Conservation (phyloP, 805 yeast genomes). For the Monosporozyma aquatica region DNA sequence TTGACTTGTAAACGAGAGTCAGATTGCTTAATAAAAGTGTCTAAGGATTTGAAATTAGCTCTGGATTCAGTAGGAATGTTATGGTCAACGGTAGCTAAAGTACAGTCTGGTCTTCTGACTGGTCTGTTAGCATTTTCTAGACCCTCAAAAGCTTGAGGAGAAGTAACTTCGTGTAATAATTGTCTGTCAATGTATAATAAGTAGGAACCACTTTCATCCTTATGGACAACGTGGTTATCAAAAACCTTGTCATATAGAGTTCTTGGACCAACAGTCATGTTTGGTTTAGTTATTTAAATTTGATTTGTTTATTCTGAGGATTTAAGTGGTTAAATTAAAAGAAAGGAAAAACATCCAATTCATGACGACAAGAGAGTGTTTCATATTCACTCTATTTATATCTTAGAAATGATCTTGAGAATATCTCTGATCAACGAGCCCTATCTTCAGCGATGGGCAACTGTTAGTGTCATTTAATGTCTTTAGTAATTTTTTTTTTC, state of each 20-base stretch:
- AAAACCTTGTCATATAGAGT: slow-evolving; percentile 96
- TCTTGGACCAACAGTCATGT: slow-evolving; percentile 34
- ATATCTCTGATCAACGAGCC: no score
- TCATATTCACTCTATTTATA: no score
- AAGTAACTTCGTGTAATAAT: slow-evolving; percentile 95
- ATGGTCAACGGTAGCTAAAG: slow-evolving; percentile 93
- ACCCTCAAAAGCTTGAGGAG: slow-evolving; percentile 99
- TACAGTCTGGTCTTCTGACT: slow-evolving; percentile 88
- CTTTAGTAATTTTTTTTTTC: no score
- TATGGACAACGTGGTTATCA: slow-evolving; percentile 86
- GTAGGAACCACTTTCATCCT: slow-evolving; percentile 80
- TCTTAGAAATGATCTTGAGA: no score
- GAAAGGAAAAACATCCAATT: no score
- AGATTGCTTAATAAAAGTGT: slow-evolving; percentile 75
- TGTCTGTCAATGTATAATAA: slow-evolving; percentile 93
- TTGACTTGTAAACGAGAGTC: slow-evolving; percentile 90
- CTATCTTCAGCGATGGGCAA: no score
- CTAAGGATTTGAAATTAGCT: slow-evolving; percentile 59
- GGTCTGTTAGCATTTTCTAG: slow-evolving; percentile 75
- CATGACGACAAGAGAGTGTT: no score
- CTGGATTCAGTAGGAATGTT: slow-evolving; percentile 95
- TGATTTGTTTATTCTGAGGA: no score
- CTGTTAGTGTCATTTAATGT: no score
- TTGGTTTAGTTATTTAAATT: not conserved
- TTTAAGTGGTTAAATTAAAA: no score